Percentiles rank a stretch among this genome's conserved stretches.
Conservation (phyloP, 2,329 filamentous ascomycete genomes). For the Aquanectria penicillioides region DNA sequence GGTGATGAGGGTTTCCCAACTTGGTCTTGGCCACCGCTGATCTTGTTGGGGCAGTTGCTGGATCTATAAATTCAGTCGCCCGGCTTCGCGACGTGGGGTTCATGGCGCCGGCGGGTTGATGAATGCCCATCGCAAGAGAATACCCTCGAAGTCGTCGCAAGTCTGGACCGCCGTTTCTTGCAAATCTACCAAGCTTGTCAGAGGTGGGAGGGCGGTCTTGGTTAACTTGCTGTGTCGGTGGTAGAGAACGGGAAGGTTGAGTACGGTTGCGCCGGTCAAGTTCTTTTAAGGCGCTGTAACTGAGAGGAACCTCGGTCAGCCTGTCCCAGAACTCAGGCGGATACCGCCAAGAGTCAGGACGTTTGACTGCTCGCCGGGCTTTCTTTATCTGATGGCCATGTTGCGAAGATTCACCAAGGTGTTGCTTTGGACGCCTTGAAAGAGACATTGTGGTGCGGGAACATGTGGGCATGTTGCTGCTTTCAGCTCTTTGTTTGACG, state of each 20-base stretch:
- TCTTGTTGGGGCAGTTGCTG: neutral
- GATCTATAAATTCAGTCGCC: slow-evolving; percentile 22
- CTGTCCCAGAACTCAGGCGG: slow-evolving; percentile 22
- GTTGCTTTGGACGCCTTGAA: too few species aligned
- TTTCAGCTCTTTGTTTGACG: too few species aligned
- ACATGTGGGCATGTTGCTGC: too few species aligned
- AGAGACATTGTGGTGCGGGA: too few species aligned
- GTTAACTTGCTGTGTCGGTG: neutral
- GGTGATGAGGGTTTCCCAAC: slow-evolving; percentile 41
- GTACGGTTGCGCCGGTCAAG: slow-evolving; percentile 7
- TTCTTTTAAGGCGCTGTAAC: slow-evolving; percentile 11
- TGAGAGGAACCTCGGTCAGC: slow-evolving; percentile 9
- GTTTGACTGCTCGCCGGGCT: neutral
- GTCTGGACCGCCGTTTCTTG: slow-evolving; percentile 40
- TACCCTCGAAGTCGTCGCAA: slow-evolving; percentile 34
- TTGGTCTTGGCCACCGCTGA: slow-evolving; percentile 21
- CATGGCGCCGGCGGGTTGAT: slow-evolving; percentile 15
- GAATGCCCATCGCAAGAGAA: neutral
- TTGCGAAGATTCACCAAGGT: neutral
- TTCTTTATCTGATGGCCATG: neutral
- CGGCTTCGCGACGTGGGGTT: slow-evolving; percentile 25
- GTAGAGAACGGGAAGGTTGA: neutral
- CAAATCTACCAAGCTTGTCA: slow-evolving; percentile 33
- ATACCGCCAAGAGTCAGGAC: neutral
- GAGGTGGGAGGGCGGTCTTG: neutral